Evolutionary conservation across 2,329 filamentous ascomycete species (phyloP), one percentile per base, ranked within the genome.

Genomic region (Aureobasidium musti): DNA sequence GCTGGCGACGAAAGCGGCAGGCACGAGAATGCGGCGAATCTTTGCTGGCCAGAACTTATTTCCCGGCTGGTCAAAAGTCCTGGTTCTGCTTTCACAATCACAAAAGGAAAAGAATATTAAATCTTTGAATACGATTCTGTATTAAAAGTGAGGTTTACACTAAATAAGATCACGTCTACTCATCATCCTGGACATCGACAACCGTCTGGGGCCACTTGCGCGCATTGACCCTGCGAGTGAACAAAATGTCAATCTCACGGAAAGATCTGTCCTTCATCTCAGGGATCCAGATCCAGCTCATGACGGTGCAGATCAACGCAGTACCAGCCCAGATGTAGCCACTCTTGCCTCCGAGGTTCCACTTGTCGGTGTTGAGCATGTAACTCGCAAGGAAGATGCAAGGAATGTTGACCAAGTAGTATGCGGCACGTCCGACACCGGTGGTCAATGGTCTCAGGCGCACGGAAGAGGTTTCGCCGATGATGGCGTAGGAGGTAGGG

Each of bases 401-500:
- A 71, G 87, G 86, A 74, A 89, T 89, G 67, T 89, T 83, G 68
- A 87, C 78, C 5, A 87, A 71, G 77, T 89, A 89, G 81, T 89
- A 89, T 14, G 80, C 77, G 63, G 77, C 87, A 73, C 87, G 86
- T 73, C 87, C 87, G 59, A 89, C 77, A 75, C 86, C 87, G 28
- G 87, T 89, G 3, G 84, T 89, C n/a, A 89, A 77, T 54, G 87
- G 84, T 56, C 87, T 76, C 35, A 89, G 86, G 68, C 87, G 86
- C 65, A 89, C 82, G 60, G 87, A 79, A 0, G 87, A 88, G 2
- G 87, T 89, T 76, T 89, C 87, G 70, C 84, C 86, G 54, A 89
- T 89, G 70, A 89, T 87, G 77, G 86, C 84, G 82, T 84, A 89
- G 11, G 87, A 88, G 47, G 84, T 84, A 54, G 87, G 87, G 1